Percentiles rank a stretch among this genome's conserved stretches.
These are phyloP conservation scores for Eucalyptus pauciflora DNA, from an alignment of 345 rosid species.

Conservation along the genomic window DNA sequence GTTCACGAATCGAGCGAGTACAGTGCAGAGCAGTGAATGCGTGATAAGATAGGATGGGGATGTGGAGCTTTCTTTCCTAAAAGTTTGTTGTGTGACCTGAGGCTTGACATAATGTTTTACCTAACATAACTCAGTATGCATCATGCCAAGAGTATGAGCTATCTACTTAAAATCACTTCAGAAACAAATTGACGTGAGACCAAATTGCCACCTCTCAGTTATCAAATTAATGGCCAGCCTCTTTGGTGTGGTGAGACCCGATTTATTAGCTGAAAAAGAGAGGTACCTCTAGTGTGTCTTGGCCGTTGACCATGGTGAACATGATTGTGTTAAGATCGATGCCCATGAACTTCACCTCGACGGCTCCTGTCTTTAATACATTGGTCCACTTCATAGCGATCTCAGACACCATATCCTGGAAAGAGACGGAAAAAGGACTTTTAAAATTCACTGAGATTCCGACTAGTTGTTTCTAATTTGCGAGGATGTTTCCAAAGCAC, in stretches of 20 bases:
- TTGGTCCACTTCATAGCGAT: slow-evolving; percentile 70
- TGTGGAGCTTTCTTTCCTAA: not conserved
- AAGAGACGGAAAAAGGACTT: not conserved
- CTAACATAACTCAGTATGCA: not conserved
- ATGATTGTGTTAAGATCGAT: slow-evolving; percentile 69
- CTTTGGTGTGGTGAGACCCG: not conserved
- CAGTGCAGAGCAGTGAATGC: not conserved
- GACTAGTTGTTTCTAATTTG: not conserved
- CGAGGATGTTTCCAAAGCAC: not conserved
- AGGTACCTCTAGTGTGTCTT: slow-evolving; percentile 46
- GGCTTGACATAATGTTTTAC: not conserved
- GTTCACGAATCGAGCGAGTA: not conserved
- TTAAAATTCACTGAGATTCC: not conserved
- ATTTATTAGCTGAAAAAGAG: not conserved
- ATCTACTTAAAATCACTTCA: not conserved
- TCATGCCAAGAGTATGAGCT: not conserved
- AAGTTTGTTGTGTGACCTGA: not conserved
- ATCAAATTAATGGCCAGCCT: not conserved
- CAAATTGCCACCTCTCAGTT: not conserved
- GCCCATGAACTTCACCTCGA: slow-evolving; percentile 58
- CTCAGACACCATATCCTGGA: slow-evolving; percentile 57
- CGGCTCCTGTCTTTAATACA: slow-evolving; percentile 62
- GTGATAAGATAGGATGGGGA: not conserved
- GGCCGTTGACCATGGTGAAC: slow-evolving; percentile 67
- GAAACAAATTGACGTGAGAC: not conserved